Evolutionary conservation across 352 stramenopile species (phyloP), one percentile per base, ranked within the genome.

Genomic region (Phytopythium sindhum): DNA sequence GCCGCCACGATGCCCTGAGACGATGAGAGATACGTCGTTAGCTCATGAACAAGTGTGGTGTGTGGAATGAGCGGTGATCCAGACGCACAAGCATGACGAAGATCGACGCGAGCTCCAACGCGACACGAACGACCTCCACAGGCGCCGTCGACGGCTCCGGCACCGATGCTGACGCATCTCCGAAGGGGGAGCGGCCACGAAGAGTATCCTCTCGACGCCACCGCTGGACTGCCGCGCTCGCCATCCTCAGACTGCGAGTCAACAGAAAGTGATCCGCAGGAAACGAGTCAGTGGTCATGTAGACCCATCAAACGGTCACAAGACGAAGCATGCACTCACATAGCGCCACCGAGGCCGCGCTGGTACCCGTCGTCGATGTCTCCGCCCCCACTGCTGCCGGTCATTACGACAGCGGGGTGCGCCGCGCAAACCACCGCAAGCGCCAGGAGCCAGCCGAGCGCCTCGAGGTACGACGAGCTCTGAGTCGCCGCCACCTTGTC

Each of bases 1-100:
- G 67, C 71, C 14, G 87, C 75, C 21, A 78, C 66, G 28, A 89
- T 73, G 54, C 89, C 88, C 82, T 91, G 48, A 1, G 26, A 9
- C 6, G 58, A 44, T 24, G 8, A 11, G 42, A 24, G 10, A 56
- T 33, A 31, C 24, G 24, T 35, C 7, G 47, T 53, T 10, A 53
- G 47, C 24, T 6, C 6, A 11, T 12, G n/a, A 2, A 1, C 2
- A 12, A 4, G 11, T 2, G 23, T 3, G n/a, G 19, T 10, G 10
- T 50, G n/a, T 26, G 24, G 12, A 51, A 35, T 21, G 19, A 8
- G 17, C 11, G 23, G 33, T 19, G 23, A 21, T 17, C 4, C 21
- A 17, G 45, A 72, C 65, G 44, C 67, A 84, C 77, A 26, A 86
- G 59, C n/a, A 81, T 65, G 14, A 80, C 70, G 58, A 83, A 81